Evolutionary conservation across 164 flowering plant species (phyloP).

Genomic region (Buxus sempervirens): DNA sequence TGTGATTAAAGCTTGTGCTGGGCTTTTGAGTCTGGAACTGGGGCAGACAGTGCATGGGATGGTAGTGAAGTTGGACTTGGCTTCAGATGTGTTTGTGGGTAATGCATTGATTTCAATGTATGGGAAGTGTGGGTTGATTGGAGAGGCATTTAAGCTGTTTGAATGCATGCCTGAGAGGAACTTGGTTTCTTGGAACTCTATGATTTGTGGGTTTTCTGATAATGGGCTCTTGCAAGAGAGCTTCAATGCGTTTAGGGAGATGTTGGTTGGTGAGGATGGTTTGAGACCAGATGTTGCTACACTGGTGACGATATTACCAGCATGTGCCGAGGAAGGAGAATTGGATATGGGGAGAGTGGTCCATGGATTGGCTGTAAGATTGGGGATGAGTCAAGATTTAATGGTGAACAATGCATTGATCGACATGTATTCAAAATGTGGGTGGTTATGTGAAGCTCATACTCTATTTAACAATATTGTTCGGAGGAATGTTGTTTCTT

Average conservation of each 20-base stretch:
- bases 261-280: conserved; percentile 32
- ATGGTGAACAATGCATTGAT: conserved; percentile 53
- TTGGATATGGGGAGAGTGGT: conserved; percentile 43
- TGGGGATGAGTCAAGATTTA: conserved; percentile 36
- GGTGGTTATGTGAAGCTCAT: conserved; percentile 32
- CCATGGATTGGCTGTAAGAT: conserved; percentile 58
- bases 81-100: conserved; percentile 42
- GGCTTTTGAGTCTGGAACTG: conserved; percentile 29
- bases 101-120: conserved; percentile 61
- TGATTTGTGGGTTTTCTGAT: conserved; percentile 45
- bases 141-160: conserved; percentile 40
- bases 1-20: conserved; percentile 62
- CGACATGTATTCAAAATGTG: conserved; percentile 67
- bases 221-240: conserved; percentile 35
- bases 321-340: conserved; percentile 47
- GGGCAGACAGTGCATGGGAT: conserved; percentile 46
- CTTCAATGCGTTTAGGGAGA: conserved; percentile 25
- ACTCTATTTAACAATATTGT: conserved; percentile 32
- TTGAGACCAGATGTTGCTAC: conserved; percentile 51
- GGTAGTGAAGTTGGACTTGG: conserved; percentile 36
- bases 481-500: conserved; percentile 51
- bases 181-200: conserved; percentile 52
- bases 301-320: conserved; percentile 50
- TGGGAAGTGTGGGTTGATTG: conserved; percentile 47
- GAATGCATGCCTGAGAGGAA: conserved; percentile 36